phyloP scores from a whole-genome alignment of 2,329 filamentous ascomycete species.

The Pyricularia grisea region DNA sequence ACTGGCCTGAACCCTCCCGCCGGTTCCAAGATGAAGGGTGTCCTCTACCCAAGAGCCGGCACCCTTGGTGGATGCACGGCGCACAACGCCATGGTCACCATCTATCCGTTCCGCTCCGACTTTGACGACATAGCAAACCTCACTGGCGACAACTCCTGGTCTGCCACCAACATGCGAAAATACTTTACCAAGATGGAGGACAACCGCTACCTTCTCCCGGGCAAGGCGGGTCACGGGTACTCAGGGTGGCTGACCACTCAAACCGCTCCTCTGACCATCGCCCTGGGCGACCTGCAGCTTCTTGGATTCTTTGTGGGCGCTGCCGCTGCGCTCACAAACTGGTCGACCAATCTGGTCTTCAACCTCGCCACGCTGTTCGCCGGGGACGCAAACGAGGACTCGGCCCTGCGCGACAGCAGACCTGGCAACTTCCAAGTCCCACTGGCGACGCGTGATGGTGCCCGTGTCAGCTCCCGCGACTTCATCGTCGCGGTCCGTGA shows the following conservation, averaged over 20 bases:
- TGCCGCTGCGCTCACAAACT: slow-evolving; percentile 28
- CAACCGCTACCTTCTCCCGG: slow-evolving; percentile 36
- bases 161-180: slow-evolving; percentile 44
- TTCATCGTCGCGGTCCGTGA: slow-evolving; percentile 29
- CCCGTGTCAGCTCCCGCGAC: slow-evolving; percentile 45
- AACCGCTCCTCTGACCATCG: slow-evolving; percentile 8
- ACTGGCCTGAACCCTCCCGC: slow-evolving; percentile 21
- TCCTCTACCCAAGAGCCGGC: slow-evolving; percentile 26
- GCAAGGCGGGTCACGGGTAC: slow-evolving; percentile 41
- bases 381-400: slow-evolving; percentile 41
- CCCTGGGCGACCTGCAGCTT: slow-evolving; percentile 36
- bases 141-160: slow-evolving; percentile 34
- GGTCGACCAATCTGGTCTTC: slow-evolving; percentile 8
- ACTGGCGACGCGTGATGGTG: slow-evolving; percentile 37
- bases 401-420: slow-evolving; percentile 30
- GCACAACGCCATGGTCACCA: slow-evolving; percentile 26
- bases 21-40: slow-evolving; percentile 21
- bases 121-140: slow-evolving; percentile 28
- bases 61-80: slow-evolving; percentile 27
- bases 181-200: slow-evolving; percentile 46
- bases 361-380: slow-evolving; percentile 11
- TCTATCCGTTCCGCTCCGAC: slow-evolving; percentile 29
- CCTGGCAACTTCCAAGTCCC: slow-evolving; percentile 49
- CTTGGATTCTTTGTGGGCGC: slow-evolving; percentile 40
- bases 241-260: slow-evolving; percentile 35